Base-by-base conservation (phyloP, 306 rosid species). In the Betula pendula region DNA sequence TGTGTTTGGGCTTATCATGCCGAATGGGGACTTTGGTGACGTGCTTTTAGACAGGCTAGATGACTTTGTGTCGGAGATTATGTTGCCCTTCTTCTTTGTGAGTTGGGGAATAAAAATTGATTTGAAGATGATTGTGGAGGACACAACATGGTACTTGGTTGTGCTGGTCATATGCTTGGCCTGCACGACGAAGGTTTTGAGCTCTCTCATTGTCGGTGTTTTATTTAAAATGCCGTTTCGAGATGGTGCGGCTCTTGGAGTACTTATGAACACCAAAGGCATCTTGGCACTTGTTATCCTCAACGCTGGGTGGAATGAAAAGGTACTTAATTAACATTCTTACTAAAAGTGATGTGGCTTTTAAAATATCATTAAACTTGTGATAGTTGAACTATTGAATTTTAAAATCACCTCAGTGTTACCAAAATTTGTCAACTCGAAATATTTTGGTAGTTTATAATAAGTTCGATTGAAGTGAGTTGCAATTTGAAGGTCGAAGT, bases 201-300 rank as follows among this genome's bases (percentile, higher is more conserved):
- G 88, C 80, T 81, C 80, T 24, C 0, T 85, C 12, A 2, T 79
- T 2, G 69, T 48, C 4, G 15, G 77, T 68, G 45, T 27, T 35
- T 73, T 79, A 77, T 82, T 60, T 33, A 55, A 77, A 42, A 29
- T 82, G 67, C 62, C 80, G 1, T 6, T 55, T 53, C 69, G 86
- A 68, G 84, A 85, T 68, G 84, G 84, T 16, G 0, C 80, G n/a
- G 77, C 86, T 40, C 40, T 87, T 1, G 90, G 86, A n/a, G 35
- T 87, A 73, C 69, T 87, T 48, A 44, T 81, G 24, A 87, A 84
- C 51, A 84, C 88, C 33, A 87, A 87, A 29, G 90, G 86, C 2
- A 75, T 80, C 56, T 31, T 84, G 68, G 82, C 86, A 16, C 12
- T 87, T 0, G 51, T 87, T 16, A 70, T 87, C 81, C 72, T 84